phyloP scores from a whole-genome alignment of 2,329 filamentous ascomycete species.

The Aspergillus carbonarius region DNA sequence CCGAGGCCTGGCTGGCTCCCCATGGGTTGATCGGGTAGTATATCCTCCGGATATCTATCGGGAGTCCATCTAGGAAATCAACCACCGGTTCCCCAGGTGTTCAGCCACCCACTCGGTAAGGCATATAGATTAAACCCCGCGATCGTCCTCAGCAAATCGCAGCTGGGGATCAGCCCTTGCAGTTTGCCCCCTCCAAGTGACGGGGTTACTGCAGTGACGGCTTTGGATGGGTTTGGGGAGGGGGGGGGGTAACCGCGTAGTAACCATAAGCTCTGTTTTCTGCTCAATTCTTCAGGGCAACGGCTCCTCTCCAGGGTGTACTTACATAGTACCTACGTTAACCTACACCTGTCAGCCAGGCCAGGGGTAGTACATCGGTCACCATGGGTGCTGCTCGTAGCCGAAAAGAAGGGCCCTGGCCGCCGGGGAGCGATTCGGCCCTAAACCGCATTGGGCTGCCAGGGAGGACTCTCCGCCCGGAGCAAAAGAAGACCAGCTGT shows the following conservation, averaged over 20 bases:
- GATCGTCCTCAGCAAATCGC: not conserved
- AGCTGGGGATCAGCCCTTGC: not conserved
- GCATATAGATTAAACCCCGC: not conserved
- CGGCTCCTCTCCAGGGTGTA: too few species aligned
- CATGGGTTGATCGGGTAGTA: not conserved
- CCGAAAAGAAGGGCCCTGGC: not conserved
- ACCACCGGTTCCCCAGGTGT: too few species aligned
- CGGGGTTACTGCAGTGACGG: not conserved
- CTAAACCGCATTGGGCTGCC: conserved; percentile 16
- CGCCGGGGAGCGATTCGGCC: not conserved
- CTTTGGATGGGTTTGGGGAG: not conserved
- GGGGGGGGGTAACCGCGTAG: not conserved
- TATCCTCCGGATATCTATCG: not conserved
- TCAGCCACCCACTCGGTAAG: too few species aligned
- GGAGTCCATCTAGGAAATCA: not conserved
- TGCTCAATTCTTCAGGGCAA: not conserved
- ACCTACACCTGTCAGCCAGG: too few species aligned
- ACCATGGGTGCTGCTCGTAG: not conserved
- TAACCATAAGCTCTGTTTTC: not conserved
- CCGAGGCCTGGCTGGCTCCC: too few species aligned
- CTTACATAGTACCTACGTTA: too few species aligned
- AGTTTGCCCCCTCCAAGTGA: not conserved
- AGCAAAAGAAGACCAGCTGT: conserved; percentile 19
- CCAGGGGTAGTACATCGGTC: too few species aligned
- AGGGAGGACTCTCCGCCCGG: conserved; percentile 10